Conservation (phyloP, 306 rosid species). For the Gastrolobium villosum region DNA sequence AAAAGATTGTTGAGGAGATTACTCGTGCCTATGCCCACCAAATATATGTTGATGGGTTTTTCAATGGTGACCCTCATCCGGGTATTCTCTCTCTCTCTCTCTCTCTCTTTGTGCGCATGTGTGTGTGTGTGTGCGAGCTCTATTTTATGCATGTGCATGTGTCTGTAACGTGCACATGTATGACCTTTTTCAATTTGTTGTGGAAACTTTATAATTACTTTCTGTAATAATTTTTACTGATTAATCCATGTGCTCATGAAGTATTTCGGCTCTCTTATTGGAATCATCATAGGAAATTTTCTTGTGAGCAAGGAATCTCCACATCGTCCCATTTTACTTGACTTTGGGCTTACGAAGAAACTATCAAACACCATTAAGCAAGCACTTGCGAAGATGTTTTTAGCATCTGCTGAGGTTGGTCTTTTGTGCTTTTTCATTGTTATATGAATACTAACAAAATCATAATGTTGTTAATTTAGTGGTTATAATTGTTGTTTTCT, state of each 20-base stretch:
- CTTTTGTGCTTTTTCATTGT: constrained; percentile 36
- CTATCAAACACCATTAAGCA: constrained; percentile 76
- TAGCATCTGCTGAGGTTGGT: constrained; percentile 97
- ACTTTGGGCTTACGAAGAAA: constrained; percentile 96
- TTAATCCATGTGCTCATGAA: constrained; percentile 37
- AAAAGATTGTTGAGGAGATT: constrained; percentile 90
- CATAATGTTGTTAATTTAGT: constrained; percentile 20
- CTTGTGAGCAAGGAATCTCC: constrained; percentile 99
- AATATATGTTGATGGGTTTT: constrained; percentile 96
- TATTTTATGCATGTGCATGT: constrained; percentile 6
- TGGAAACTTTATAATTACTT: background rate
- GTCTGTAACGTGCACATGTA: background rate
- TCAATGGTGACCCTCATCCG: constrained; percentile 99
- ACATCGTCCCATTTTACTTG: constrained; percentile 89
- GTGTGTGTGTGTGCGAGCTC: background rate
- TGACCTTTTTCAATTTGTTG: constrained; percentile 14
- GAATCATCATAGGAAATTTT: constrained; percentile 78
- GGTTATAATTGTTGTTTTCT: constrained; percentile 28
- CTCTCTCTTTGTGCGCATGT: background rate
- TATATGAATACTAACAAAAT: constrained; percentile 14
- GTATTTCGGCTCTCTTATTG: constrained; percentile 39
- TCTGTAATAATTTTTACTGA: constrained; percentile 4
- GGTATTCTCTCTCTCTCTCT: constrained; percentile 61
- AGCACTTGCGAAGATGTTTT: constrained; percentile 98
- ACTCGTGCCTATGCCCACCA: constrained; percentile 99